Evolutionary conservation across 169 alveolate species (phyloP).

Genomic region (Miamiensis avidus): DNA sequence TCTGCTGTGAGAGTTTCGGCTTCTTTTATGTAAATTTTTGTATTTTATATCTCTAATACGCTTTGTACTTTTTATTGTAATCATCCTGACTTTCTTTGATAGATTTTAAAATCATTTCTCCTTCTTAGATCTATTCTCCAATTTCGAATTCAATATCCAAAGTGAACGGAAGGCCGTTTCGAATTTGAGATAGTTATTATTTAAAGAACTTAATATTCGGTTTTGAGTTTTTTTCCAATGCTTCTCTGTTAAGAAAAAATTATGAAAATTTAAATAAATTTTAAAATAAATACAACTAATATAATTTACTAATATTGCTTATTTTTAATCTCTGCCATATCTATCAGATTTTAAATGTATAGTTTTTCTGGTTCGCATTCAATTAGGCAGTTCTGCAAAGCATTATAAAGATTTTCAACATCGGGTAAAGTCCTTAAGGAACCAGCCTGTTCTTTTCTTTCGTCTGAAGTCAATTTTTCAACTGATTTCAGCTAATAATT

Average conservation of each 20-base stretch:
- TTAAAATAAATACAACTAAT: too few relatives aligned
- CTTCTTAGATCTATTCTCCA: not conserved
- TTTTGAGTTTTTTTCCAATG: too few relatives aligned
- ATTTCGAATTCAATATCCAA: not conserved
- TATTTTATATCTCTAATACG: not conserved
- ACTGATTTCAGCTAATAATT: not conserved
- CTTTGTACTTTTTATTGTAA: too few relatives aligned
- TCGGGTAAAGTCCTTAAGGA: not conserved
- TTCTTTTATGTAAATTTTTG: not conserved
- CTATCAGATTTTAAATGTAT: not conserved
- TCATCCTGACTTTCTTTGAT: not conserved
- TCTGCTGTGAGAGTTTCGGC: not conserved
- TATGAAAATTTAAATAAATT: too few relatives aligned
- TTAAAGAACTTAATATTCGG: too few relatives aligned
- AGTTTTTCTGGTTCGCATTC: not conserved
- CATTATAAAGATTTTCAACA: not conserved
- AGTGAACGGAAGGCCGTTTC: not conserved
- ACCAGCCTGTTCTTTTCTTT: not conserved
- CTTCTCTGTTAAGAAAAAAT: not conserved
- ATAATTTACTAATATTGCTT: not conserved
- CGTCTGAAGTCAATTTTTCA: not conserved
- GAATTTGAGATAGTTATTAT: not conserved
- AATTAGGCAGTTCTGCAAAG: not conserved
- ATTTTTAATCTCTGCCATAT: not conserved
- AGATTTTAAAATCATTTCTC: not conserved